These are phyloP conservation scores for Metschnikowia drakensbergensis DNA, from an alignment of 805 yeast genomes.

Conservation along the genomic window DNA sequence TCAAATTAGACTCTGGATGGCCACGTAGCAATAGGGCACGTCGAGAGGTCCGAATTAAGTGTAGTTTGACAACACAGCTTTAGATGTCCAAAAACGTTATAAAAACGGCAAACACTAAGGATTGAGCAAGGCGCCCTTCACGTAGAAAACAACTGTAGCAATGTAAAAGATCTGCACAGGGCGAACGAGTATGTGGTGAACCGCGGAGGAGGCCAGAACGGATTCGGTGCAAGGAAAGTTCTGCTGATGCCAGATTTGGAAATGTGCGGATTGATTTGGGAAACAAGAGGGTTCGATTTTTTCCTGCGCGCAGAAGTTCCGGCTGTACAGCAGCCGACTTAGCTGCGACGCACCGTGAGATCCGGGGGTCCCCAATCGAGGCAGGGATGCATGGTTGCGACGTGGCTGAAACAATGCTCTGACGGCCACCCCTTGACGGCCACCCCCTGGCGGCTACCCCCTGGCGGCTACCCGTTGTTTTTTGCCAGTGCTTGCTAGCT, in stretches of 20 bases:
- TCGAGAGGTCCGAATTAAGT: background rate
- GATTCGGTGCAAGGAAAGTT: background rate
- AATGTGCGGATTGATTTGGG: slow-evolving; percentile 2
- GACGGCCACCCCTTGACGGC: too few relatives aligned
- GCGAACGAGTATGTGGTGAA: too few relatives aligned
- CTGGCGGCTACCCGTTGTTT: background rate
- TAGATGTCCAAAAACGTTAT: too few relatives aligned
- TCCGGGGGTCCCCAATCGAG: background rate
- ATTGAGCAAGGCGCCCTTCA: too few relatives aligned
- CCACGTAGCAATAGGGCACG: background rate
- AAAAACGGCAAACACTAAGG: too few relatives aligned
- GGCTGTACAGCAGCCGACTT: background rate
- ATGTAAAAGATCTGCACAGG: too few relatives aligned
- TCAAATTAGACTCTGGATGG: background rate
- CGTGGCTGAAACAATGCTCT: too few relatives aligned
- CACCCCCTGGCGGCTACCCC: background rate
- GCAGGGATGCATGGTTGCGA: background rate
- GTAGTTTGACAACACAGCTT: background rate
- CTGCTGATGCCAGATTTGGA: background rate
- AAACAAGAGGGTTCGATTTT: slow-evolving; percentile 2
- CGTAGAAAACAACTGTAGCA: too few relatives aligned
- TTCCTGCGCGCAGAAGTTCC: slow-evolving; percentile 1
- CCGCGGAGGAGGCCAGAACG: background rate
- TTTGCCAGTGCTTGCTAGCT: too few relatives aligned
- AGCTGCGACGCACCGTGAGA: background rate